Percentiles rank a stretch among this genome's conserved stretches.
These are phyloP conservation scores for Deuterostichococcus epilithicus DNA, from an alignment of 139 green algal genomes.

Conservation along the genomic window DNA sequence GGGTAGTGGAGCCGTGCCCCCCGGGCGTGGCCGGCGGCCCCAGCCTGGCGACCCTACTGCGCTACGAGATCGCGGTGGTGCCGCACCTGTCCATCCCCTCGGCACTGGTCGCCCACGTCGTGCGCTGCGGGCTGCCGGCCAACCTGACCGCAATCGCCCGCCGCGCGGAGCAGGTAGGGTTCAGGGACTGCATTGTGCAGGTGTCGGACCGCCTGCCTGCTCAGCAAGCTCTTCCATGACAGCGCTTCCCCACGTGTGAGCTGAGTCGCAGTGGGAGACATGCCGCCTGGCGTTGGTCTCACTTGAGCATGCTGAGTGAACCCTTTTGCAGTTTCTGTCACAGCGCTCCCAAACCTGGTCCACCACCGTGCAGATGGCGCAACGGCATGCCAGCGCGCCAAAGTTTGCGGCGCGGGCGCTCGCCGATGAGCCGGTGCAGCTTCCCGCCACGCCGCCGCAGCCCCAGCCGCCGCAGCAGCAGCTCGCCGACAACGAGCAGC, in stretches of 20 bases:
- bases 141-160: conserved; percentile 44
- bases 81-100: conserved; percentile 35
- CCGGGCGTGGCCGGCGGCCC: conserved; percentile 15
- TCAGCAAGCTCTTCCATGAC: too few species aligned
- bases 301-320: too few species aligned
- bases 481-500: neutral
- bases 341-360: too few species aligned
- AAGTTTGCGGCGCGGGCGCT: neutral
- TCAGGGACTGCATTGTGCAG: too few species aligned
- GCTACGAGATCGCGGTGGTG: conserved; percentile 44
- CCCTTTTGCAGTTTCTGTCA: too few species aligned
- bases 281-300: too few species aligned
- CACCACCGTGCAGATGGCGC: neutral
- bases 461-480: neutral
- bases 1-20: conserved; percentile 41
- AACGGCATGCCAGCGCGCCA: neutral
- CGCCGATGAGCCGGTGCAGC: neutral
- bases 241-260: too few species aligned
- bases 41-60: conserved; percentile 29
- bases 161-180: conserved; percentile 42
- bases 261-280: too few species aligned
- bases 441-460: neutral
- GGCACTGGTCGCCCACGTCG: conserved; percentile 36
- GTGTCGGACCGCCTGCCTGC: neutral
- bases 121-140: conserved; percentile 43